Evolutionary conservation across 2,329 filamentous ascomycete genomes (phyloP), one percentile per base, ranked within the genome.

Genomic region (Colletotrichum cereale): DNA sequence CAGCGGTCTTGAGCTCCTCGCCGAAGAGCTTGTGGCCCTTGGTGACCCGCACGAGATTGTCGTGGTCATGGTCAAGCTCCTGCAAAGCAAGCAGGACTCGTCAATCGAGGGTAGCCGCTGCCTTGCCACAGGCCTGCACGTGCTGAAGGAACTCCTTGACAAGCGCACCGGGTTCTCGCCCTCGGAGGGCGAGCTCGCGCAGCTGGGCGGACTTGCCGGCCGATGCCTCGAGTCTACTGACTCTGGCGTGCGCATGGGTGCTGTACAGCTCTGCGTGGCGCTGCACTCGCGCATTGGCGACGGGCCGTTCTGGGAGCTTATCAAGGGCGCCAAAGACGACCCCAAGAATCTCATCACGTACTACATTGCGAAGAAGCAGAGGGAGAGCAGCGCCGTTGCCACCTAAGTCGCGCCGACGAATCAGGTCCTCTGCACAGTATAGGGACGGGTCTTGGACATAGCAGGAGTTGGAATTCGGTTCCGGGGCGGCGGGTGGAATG

Each of bases 261-360:
- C 92, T n/a, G 91, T 95, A 56, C 90, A 93, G 78, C 85, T 95
- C n/a, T 94, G 92, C 76, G 90, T 94, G 34, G 89, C 91, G 70
- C 82, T 95, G 72, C 92, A 95, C 78, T 84, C 86, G 57, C 81
- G 87, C 14, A 85, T 92, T 11, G 89, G 90, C 16, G 89, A 91
- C 66, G 80, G 76, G 12, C 77, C 77, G 38, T 95, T 95, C 78
- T 96, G 93, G 93, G 87, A 86, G 42, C 86, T 87, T 31, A 84
- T 95, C 76, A 88, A 85, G 68, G 86, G 83, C 12, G 86, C 93
- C 40, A 88, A 89, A 77, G 92, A 94, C 74, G 92, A 93, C 74
- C 89, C 92, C 29, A 89, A 94, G 84, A 94, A 91, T 75, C 80
- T 95, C 72, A 90, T 95, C 76, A 95, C 92, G 12, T 95, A 95